Evolutionary conservation across 2,329 filamentous ascomycete species (phyloP), one percentile per base, ranked within the genome.

Genomic region (Hypomyces rosellus): DNA sequence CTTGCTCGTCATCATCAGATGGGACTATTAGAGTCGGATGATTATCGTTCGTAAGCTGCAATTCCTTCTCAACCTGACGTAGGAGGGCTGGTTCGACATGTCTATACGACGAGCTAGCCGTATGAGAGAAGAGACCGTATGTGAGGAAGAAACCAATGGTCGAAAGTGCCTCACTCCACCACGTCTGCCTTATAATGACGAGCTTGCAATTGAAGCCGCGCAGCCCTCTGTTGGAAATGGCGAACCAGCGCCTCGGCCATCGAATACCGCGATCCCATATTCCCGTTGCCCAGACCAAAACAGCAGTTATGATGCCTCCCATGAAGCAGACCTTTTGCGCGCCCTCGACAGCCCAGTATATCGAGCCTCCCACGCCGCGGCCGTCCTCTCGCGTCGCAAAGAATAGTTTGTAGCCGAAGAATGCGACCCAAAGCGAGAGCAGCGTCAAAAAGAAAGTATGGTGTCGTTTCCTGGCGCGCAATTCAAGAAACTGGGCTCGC

Each of bases 311-410:
- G 52, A 95, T 79, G 43, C 93, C 93, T 20, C 89, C 90, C 69
- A 95, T 88, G 63, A 96, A 86, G 61, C 88, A 92, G 48, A 99
- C 82, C 67, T 93, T 95, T 71, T 97, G 89, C 7, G 81, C 81
- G 65, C 88, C 88, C 63, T 97, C 92, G 3, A 97, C 81, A 25
- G 95, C 85, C 92, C 92, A 97, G 76, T 99, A 99, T 48, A 96
- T 89, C 13, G 86, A 92, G 33, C 93, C 92, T 47, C 93, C 93
- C 5, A 96, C 83, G 36, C 92, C 92, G 58, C 81, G 84, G 57
- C 92, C 92, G 74, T 97, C 92, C 68, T 96, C 92, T 57, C 92
- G 84, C n/a, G 91, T 91, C n/a, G 89, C 87, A 57, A 97, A 80
- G 74, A 95, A 97, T 45, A 97, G 80, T 11, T 89, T 86, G 69